These are phyloP conservation scores for Hypoxylon sp. DNA, from an alignment of 2,329 filamentous ascomycete species.

Conservation along the genomic window DNA sequence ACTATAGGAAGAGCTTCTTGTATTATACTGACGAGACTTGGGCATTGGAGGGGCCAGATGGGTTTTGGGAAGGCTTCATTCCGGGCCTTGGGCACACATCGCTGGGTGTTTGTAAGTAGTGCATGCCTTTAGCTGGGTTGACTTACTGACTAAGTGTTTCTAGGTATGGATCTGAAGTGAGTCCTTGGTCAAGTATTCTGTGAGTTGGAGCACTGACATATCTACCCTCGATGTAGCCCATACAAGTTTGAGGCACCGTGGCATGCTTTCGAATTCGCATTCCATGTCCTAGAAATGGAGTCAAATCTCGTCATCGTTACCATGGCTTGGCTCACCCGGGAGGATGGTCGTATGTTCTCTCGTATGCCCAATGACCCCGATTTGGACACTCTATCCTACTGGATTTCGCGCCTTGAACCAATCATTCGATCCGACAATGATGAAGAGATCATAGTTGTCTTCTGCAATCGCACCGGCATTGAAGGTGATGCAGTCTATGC, in stretches of 20 bases:
- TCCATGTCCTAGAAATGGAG: slow-evolving; percentile 68
- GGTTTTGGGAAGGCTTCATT: slow-evolving; percentile 65
- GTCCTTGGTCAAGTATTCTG: slow-evolving; percentile 46
- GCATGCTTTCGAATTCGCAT: slow-evolving; percentile 66
- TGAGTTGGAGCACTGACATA: too few species aligned
- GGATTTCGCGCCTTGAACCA: slow-evolving; percentile 79
- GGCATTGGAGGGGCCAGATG: slow-evolving; percentile 68
- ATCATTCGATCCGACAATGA: slow-evolving; percentile 65
- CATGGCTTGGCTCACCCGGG: slow-evolving; percentile 83
- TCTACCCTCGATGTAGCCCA: slow-evolving; percentile 54
- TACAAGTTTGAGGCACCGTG: slow-evolving; percentile 67
- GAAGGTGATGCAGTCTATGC: slow-evolving; percentile 79
- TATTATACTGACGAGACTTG: slow-evolving; percentile 74
- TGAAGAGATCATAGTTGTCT: slow-evolving; percentile 76
- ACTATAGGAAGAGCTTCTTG: slow-evolving; percentile 73
- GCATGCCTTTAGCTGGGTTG: slow-evolving; percentile 26
- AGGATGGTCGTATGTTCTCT: slow-evolving; percentile 57
- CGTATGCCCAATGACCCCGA: slow-evolving; percentile 69
- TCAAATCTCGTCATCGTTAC: slow-evolving; percentile 78
- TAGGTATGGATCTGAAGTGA: slow-evolving; percentile 74
- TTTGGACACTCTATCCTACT: slow-evolving; percentile 81
- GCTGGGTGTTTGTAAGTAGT: slow-evolving; percentile 71
- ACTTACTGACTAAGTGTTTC: slow-evolving; percentile 10
- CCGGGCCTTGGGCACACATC: slow-evolving; percentile 66
- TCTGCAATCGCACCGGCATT: slow-evolving; percentile 78